Conservation (phyloP, 73 alveolate species). For the Stentor roeselii region DNA sequence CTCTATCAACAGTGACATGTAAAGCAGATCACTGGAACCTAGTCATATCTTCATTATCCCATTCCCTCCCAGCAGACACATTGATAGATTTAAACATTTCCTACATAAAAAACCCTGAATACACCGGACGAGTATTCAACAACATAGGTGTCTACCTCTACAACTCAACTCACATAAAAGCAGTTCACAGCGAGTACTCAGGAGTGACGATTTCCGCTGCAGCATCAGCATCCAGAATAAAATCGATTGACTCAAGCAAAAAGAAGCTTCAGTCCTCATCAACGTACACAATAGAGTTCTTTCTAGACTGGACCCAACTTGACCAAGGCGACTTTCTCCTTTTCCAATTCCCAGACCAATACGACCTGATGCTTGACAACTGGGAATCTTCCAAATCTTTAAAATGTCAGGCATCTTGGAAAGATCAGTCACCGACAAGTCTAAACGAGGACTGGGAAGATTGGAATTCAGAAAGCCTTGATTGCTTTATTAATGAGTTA, state of each 20-base stretch:
- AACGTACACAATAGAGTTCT: neutral
- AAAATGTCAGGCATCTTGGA: neutral
- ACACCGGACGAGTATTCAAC: neutral
- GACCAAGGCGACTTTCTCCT: neutral
- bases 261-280: neutral
- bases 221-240: neutral
- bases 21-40: conserved; percentile 14
- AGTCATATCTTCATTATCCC: neutral
- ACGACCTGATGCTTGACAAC: neutral
- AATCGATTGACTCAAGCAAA: no score
- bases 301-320: neutral
- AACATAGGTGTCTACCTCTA: neutral
- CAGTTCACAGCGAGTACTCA: neutral
- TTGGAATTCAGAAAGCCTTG: neutral
- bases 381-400: neutral
- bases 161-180: neutral
- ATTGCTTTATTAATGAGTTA: neutral
- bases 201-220: neutral
- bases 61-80: neutral
- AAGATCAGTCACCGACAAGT: neutral
- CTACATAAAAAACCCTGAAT: neutral
- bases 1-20: neutral
- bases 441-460: neutral
- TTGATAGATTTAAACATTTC: neutral
- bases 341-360: neutral